Evolutionary conservation across 2,329 filamentous ascomycete genomes (phyloP).

Genomic region (Graphilbum ipis-grandicollis): DNA sequence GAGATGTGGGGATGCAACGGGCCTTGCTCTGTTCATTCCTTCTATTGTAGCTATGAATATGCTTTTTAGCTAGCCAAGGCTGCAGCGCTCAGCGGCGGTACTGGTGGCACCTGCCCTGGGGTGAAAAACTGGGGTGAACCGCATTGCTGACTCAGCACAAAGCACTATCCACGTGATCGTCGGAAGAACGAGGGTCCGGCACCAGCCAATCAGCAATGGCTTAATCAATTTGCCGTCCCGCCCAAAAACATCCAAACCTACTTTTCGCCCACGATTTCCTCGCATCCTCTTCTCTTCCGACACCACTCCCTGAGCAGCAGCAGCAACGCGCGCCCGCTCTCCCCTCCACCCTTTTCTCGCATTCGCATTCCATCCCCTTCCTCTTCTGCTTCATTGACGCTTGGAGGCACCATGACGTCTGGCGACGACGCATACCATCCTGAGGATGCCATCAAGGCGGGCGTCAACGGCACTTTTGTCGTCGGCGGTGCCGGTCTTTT

Average conservation of each 20-base stretch:
- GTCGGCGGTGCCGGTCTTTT: constrained; percentile 42
- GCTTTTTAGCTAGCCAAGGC: too few species aligned
- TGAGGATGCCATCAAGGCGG: constrained; percentile 39
- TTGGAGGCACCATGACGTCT: constrained; percentile 14
- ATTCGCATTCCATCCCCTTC: too few species aligned
- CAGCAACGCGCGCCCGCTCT: neutral
- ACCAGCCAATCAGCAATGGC: constrained; percentile 9
- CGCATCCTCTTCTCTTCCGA: constrained; percentile 1
- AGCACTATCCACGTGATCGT: constrained; percentile 4
- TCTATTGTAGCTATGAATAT: too few species aligned
- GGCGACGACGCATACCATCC: constrained; percentile 17
- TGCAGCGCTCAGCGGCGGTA: too few species aligned
- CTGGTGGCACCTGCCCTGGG: too few species aligned
- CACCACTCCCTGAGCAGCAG: neutral
- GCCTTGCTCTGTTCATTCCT: neutral
- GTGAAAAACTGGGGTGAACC: too few species aligned
- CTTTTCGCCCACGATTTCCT: constrained; percentile 1
- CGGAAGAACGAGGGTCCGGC: neutral
- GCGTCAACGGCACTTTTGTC: constrained; percentile 35
- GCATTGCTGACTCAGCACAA: neutral
- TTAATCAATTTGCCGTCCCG: constrained; percentile 7
- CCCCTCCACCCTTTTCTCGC: neutral
- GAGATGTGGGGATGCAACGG: neutral
- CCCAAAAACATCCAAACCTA: neutral
- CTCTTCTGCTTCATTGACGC: too few species aligned